Evolutionary conservation across 2,329 filamentous ascomycete genomes (phyloP).

Genomic region (Fusarium nelsonii): DNA sequence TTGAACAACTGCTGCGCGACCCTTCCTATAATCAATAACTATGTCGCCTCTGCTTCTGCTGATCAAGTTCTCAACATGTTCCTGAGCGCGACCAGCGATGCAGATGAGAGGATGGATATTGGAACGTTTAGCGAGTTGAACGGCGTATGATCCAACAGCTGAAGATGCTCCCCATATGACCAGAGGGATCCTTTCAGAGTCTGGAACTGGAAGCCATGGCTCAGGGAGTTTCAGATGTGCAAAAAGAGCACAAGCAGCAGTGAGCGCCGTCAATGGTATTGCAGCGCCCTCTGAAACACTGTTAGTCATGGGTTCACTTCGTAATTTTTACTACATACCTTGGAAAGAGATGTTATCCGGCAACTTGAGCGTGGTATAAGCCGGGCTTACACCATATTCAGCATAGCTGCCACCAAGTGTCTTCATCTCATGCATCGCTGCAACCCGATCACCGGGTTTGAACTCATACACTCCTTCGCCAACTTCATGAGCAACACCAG

Average conservation of each 20-base stretch:
- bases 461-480: conserved; percentile 28
- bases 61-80: conserved; percentile 24
- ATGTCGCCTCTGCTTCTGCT: conserved; percentile 23
- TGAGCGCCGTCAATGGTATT: conserved; percentile 21
- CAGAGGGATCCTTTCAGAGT: background rate
- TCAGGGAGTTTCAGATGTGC: conserved; percentile 7
- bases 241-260: conserved; percentile 26
- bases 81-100: conserved; percentile 25
- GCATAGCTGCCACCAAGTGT: conserved; percentile 26
- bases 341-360: conserved; percentile 14
- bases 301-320: background rate
- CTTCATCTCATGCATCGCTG: conserved; percentile 36
- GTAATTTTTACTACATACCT: background rate
- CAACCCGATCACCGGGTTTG: conserved; percentile 28
- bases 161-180: conserved; percentile 36
- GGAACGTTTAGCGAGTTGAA: conserved; percentile 23
- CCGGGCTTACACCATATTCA: conserved; percentile 30
- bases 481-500: conserved; percentile 15
- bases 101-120: conserved; percentile 36
- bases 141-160: conserved; percentile 25
- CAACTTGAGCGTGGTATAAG: conserved; percentile 24
- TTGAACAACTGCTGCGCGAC: background rate
- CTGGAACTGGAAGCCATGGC: conserved; percentile 1
- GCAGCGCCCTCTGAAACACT: conserved; percentile 8
- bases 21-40: conserved; percentile 33